phyloP scores from a whole-genome alignment of 345 rosid species.

The Hibiscus syriacus region DNA sequence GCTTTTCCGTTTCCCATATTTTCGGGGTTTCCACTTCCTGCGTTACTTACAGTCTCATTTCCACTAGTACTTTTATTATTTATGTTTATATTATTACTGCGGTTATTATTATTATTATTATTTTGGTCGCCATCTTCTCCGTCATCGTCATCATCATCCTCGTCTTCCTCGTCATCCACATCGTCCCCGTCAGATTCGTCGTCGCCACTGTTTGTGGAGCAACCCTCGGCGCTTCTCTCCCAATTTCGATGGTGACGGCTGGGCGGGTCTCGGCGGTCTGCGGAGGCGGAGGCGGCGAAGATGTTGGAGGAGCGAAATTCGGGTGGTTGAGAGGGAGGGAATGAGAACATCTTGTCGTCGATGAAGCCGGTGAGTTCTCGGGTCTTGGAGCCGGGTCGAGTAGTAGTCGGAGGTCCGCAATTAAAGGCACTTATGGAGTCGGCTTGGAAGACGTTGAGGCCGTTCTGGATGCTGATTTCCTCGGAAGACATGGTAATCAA shows the following conservation, averaged over 20 bases:
- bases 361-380: conserved; percentile 49
- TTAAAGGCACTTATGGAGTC: conserved; percentile 38
- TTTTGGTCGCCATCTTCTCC: conserved; percentile 16
- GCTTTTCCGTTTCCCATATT: conserved; percentile 37
- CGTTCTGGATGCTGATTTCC: conserved; percentile 31
- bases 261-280: conserved; percentile 12
- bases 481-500: conserved; percentile 36
- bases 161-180: conserved; percentile 37
- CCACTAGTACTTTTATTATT: conserved; percentile 12
- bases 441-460: conserved; percentile 49
- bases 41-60: conserved; percentile 12
- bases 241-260: conserved; percentile 20
- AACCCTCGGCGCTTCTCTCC: conserved; percentile 18
- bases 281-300: not conserved
- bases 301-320: conserved; percentile 23
- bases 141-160: conserved; percentile 27
- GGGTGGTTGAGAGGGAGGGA: conserved; percentile 25
- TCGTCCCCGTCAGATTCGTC: conserved; percentile 41
- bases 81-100: conserved; percentile 16
- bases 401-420: conserved; percentile 17
- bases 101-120: not conserved
- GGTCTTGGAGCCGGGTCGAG: conserved; percentile 35
- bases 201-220: conserved; percentile 24
- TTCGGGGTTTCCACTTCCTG: conserved; percentile 11
- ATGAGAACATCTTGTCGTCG: conserved; percentile 41